Evolutionary conservation across 805 yeast genomes (phyloP), one percentile per base, ranked within the genome.

Genomic region (Ogataea populi-albae): DNA sequence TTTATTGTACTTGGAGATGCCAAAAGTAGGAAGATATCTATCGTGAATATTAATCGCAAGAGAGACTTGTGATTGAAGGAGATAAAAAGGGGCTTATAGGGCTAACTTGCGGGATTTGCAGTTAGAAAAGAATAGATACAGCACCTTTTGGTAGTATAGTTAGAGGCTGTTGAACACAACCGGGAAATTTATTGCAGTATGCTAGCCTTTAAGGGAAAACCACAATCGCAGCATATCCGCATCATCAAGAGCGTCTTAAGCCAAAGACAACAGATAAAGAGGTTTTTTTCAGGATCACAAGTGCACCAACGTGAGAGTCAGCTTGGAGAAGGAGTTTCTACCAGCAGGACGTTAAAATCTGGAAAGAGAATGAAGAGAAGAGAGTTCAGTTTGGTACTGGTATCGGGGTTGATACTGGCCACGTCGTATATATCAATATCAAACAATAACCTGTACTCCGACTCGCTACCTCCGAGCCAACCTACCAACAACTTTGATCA

Each of bases 341-440:
- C 24, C 23, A 35, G 29, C 6, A 33, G 19, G 20, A 22, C 43
- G 12, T 14, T 39, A 15, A 43, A 34, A 32, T 30, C 34, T 16
- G 35, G 45, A 5, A 38, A 42, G 14, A 50, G 34, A 23, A 60
- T 57, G 59, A 53, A 55, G 40, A 50, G 43, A 44, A 46, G 50
- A 33, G 62, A 57, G 22, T 40, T 59, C 32, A 50, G 53, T 12
- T 37, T 60, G 34, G 61, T 62, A 1, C 24, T 61, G 3, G 54
- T 55, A 10, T 60, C 64, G 1, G 66, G 65, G 1, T 28, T 61
- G 11, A 40, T 62, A 6, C 40, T 62, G 22, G 65, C 62, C 0
- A 54, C 61, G 4, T 57, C 64, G 6, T 62, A 60, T 29, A 37
- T 56, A 19, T 55, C 61, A n/a, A 29, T 60, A 14, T 43, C 58